phyloP scores from a whole-genome alignment of 148 eudicot genomes.

The Camellia sinensis region DNA sequence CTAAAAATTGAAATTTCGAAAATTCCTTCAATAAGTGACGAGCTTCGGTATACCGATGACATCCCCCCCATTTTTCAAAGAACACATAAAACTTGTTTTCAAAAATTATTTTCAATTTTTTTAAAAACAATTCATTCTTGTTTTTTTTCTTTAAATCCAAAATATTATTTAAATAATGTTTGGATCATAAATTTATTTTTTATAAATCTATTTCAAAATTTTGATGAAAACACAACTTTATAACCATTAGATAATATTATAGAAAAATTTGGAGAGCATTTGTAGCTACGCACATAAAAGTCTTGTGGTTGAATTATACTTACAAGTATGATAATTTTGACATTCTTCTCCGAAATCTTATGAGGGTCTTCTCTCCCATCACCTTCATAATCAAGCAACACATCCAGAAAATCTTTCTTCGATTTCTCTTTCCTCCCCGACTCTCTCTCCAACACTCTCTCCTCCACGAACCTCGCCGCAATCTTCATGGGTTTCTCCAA shows the following conservation, averaged over 20 bases:
- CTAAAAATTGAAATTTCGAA: neutral
- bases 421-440: neutral
- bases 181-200: no score
- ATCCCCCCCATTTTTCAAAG: no score
- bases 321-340: constrained; percentile 20
- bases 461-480: constrained; percentile 21
- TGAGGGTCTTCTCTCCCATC: constrained; percentile 9
- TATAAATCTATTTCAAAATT: no score
- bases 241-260: no score
- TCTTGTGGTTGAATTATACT: neutral
- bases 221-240: no score
- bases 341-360: constrained; percentile 3
- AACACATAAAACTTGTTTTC: no score
- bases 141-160: no score
- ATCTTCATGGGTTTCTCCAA: constrained; percentile 18
- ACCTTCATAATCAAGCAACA: constrained; percentile 13
- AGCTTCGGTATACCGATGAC: neutral
- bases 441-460: constrained; percentile 17
- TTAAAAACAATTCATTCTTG: no score
- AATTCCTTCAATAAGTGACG: neutral
- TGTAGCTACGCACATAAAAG: no score
- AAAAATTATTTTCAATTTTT: no score
- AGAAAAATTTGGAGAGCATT: no score
- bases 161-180: no score
- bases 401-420: neutral